phyloP scores from a whole-genome alignment of 1,284 basidiomycete species.

The Heliocybe sulcata region DNA sequence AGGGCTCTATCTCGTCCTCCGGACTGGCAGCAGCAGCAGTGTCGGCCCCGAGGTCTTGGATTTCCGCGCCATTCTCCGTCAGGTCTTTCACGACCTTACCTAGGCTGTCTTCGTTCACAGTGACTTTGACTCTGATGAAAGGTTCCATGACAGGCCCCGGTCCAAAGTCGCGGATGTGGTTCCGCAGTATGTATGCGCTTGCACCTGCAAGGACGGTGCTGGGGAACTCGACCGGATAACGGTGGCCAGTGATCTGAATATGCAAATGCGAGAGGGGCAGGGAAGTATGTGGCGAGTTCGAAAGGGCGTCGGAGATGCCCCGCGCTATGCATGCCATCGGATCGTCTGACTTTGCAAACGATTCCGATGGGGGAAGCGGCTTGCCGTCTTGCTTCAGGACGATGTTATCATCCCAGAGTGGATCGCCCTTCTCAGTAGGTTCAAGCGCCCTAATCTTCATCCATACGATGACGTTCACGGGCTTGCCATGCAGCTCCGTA shows the following conservation, averaged over 20 bases:
- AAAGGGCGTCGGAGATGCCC: constrained; percentile 63
- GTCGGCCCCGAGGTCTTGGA: constrained; percentile 53
- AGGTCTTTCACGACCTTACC: constrained; percentile 74
- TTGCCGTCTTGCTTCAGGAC: constrained; percentile 47
- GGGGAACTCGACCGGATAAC: constrained; percentile 32
- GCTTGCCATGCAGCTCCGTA: constrained; percentile 52
- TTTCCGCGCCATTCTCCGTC: constrained; percentile 68
- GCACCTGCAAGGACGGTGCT: constrained; percentile 58
- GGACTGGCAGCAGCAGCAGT: constrained; percentile 26
- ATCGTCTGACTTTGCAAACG: constrained; percentile 33
- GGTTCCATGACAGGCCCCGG: constrained; percentile 72
- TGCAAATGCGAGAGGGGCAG: constrained; percentile 58
- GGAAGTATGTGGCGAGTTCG: constrained; percentile 69
- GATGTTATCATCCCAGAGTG: constrained; percentile 68
- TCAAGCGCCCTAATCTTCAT: constrained; percentile 46
- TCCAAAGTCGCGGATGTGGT: constrained; percentile 48
- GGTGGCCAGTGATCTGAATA: constrained; percentile 41
- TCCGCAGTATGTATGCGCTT: constrained; percentile 53
- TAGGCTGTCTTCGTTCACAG: constrained; percentile 55
- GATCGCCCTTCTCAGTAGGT: constrained; percentile 52
- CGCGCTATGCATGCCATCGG: constrained; percentile 46
- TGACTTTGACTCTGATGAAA: constrained; percentile 59
- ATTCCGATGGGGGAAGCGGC: constrained; percentile 47
- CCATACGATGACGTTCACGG: constrained; percentile 35
- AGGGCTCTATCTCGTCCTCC: constrained; percentile 41